phyloP scores from a whole-genome alignment of 306 rosid genomes.

The Quercus ilex region DNA sequence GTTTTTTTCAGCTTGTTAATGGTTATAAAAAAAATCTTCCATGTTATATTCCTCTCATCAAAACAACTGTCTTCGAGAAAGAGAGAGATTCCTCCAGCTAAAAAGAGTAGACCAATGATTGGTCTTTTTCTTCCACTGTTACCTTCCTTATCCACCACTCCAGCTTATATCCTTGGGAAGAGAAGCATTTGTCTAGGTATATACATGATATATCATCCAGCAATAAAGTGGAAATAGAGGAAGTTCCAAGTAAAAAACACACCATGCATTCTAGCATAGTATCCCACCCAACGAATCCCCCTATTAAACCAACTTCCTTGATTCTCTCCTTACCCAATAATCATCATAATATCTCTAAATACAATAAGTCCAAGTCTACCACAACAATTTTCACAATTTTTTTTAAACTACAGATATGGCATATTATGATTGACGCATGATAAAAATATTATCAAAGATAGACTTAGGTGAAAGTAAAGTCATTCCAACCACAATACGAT shows the following conservation, averaged over 20 bases:
- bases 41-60: slow-evolving; percentile 4
- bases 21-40: neutral
- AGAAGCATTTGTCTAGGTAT: slow-evolving; percentile 23
- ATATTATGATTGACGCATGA: no score
- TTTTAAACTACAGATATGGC: no score
- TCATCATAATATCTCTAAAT: no score
- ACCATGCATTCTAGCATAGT: slow-evolving; percentile 20
- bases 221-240: slow-evolving; percentile 13
- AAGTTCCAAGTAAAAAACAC: slow-evolving; percentile 30
- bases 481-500: no score
- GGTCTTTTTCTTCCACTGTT: slow-evolving; percentile 42
- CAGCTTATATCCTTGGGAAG: slow-evolving; percentile 32
- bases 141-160: slow-evolving; percentile 67
- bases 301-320: slow-evolving; percentile 32
- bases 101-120: slow-evolving; percentile 54
- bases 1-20: neutral
- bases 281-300: slow-evolving; percentile 53
- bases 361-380: no score
- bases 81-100: slow-evolving; percentile 52
- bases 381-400: no score
- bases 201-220: neutral
- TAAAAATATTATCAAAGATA: no score
- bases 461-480: no score
- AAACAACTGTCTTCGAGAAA: slow-evolving; percentile 2
- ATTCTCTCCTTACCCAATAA: slow-evolving; percentile 29